Conservation (phyloP, 1,139 yeast species). For the Saccharomycopsis hybrid region DNA sequence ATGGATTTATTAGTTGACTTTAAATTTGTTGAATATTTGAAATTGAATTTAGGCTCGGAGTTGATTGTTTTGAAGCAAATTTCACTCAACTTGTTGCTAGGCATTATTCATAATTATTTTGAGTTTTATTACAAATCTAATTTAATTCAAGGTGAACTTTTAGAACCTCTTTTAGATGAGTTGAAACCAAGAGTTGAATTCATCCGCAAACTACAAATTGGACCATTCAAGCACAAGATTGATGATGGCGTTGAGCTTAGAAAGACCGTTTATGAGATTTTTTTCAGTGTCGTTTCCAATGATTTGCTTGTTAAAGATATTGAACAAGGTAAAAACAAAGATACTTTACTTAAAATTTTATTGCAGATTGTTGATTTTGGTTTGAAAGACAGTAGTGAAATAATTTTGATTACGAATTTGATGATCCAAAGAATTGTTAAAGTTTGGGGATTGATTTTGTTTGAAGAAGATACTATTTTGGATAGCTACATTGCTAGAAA, state of each 20-base stretch:
- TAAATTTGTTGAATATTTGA: conserved; percentile 23
- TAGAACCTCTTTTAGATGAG: conserved; percentile 51
- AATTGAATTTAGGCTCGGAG: conserved; percentile 32
- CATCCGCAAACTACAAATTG: conserved; percentile 69
- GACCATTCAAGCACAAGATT: conserved; percentile 78
- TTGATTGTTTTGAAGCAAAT: conserved; percentile 43
- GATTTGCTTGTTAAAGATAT: conserved; percentile 1
- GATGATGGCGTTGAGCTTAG: conserved; percentile 76
- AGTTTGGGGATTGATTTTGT: conserved; percentile 1
- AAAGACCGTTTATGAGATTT: conserved; percentile 64
- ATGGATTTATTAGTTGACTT: conserved; percentile 25
- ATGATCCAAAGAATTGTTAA: conserved; percentile 8
- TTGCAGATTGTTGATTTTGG: conserved; percentile 12
- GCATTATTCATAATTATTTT: conserved; percentile 55
- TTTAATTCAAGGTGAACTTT: conserved; percentile 26
- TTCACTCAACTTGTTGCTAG: conserved; percentile 51
- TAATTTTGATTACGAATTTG: conserved; percentile 12
- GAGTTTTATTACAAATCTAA: conserved; percentile 36
- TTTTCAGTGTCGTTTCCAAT: conserved; percentile 28
- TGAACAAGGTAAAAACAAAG: background rate
- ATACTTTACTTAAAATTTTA: background rate
- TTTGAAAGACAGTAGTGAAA: conserved; percentile 18
- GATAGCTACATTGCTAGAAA: conserved; percentile 9
- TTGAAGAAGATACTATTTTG: conserved; percentile 1
- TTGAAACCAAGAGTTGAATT: conserved; percentile 50